Evolutionary conservation across 495 filamentous ascomycete genomes (phyloP).

Genomic region (Penicillium nucicola): DNA sequence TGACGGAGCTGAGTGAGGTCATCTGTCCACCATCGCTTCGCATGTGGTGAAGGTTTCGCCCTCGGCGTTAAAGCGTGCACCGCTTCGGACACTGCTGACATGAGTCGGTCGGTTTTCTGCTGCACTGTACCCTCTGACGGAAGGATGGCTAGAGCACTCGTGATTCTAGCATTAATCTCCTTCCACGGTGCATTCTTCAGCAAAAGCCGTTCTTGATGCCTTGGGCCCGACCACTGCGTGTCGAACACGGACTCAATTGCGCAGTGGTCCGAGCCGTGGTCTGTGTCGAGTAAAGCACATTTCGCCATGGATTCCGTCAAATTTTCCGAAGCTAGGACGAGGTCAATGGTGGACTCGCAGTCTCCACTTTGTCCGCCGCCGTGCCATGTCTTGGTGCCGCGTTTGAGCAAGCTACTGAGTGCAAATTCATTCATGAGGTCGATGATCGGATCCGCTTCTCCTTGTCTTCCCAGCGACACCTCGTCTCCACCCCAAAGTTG

Average conservation of each 20-base stretch:
- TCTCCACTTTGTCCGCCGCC: constrained; percentile 15
- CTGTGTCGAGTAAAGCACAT: constrained; percentile 23
- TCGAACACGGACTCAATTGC: constrained; percentile 30
- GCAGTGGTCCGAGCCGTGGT: constrained; percentile 32
- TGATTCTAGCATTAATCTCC: constrained; percentile 21
- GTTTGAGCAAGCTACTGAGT: constrained; percentile 27
- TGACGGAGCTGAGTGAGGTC: constrained; percentile 11
- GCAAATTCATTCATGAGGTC: constrained; percentile 30
- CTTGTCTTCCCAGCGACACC: constrained; percentile 24
- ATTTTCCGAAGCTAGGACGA: constrained; percentile 21
- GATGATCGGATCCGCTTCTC: constrained; percentile 34
- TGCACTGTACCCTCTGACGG: constrained; percentile 14
- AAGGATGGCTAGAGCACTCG: constrained; percentile 8
- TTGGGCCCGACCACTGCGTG: constrained; percentile 7
- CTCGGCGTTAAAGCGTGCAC: too few relatives aligned
- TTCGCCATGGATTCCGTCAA: constrained; percentile 17
- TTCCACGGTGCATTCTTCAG: constrained; percentile 30
- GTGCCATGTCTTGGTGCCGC: constrained; percentile 31
- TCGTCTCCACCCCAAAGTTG: constrained; percentile 36
- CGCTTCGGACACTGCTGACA: constrained; percentile 5
- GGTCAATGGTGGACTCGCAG: constrained; percentile 25
- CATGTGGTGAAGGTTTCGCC: too few relatives aligned
- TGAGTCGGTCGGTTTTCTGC: constrained; percentile 20
- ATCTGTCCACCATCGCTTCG: constrained; percentile 6
- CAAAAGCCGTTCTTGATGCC: constrained; percentile 19